These are phyloP conservation scores for Lactifluus hygrophoroides DNA, from an alignment of 768 basidiomycete genomes.

Conservation along the genomic window DNA sequence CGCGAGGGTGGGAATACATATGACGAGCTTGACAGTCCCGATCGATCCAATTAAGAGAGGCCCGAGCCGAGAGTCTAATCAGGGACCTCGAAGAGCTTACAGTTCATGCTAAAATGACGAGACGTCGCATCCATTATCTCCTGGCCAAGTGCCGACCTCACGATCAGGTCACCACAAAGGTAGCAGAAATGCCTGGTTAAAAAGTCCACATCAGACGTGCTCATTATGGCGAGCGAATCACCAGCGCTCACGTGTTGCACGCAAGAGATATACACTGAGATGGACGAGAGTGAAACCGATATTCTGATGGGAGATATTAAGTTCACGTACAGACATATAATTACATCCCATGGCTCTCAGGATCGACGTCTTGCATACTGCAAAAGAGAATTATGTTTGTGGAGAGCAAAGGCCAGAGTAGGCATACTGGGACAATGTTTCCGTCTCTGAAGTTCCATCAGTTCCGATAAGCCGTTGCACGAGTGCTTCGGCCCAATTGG, in stretches of 20 bases:
- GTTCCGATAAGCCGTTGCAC: slow-evolving; percentile 29
- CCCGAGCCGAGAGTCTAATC: too few species aligned
- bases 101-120: slow-evolving; percentile 28
- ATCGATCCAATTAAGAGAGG: too few species aligned
- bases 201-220: not conserved
- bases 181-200: not conserved
- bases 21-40: too few species aligned
- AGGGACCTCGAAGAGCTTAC: slow-evolving; percentile 31
- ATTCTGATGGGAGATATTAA: not conserved
- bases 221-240: not conserved
- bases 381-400: not conserved
- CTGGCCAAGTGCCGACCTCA: slow-evolving; percentile 24
- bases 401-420: too few species aligned
- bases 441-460: slow-evolving; percentile 28
- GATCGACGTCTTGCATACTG: slow-evolving; percentile 42
- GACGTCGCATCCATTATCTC: slow-evolving; percentile 27
- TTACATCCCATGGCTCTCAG: slow-evolving; percentile 47
- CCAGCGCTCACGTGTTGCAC: slow-evolving; percentile 37
- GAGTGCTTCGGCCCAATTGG: slow-evolving; percentile 22
- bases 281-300: not conserved
- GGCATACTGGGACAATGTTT: slow-evolving; percentile 29
- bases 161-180: not conserved
- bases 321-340: slow-evolving; percentile 46
- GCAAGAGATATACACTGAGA: slow-evolving; percentile 46
- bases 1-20: too few species aligned